Evolutionary conservation across 2,329 filamentous ascomycete genomes (phyloP), one percentile per base, ranked within the genome.

Genomic region (Westerdykella aurantiaca): DNA sequence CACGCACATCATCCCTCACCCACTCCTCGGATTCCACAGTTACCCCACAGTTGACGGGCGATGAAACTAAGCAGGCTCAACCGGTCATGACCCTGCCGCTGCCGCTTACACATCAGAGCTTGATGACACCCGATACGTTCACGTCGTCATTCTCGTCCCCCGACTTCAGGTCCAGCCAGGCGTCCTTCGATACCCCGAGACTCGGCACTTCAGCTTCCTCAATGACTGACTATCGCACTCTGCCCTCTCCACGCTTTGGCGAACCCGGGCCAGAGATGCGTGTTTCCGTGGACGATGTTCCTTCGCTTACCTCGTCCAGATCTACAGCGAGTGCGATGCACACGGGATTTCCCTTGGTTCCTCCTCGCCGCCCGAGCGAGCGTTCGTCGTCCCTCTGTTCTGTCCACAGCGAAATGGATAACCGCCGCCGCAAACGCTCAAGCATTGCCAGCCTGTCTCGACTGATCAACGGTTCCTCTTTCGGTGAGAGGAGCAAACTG

Each of bases 371-470:
- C 38, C 58, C 56, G 40, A 66, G 65, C 35, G 63, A 70, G 29
- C 66, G 64, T 33, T 69, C 66, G 3, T 55, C 68, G 4, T 72
- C 71, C 2, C 51, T 72, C 4, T 66, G 61, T 18, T 72, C 70
- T n/a, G 61, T 61, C 38, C 60, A 63, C 4, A 67, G 67, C 39
- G 68, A 67, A 16, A 50, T 58, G 10, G 65, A 69, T 21, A 62
- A 64, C 35, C 83, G 83, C 48, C 83, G 82, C 17, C 80, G 82
- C 34, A 82, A 88, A 57, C 79, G 86, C 42, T 85, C 83, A 4
- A 90, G 86, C 58, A 77, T 91, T 51, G 85, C 81, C 23, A 89
- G 86, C 57, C 72, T 91, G 23, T 88, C 85, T 51, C 80, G 86
- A 39, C 73, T 91, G 33, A 85, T 90, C 57, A 86, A 82, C 63